Evolutionary conservation across 2,329 filamentous ascomycete genomes (phyloP), one percentile per base, ranked within the genome.

Genomic region (Dichotomopilus funicola): DNA sequence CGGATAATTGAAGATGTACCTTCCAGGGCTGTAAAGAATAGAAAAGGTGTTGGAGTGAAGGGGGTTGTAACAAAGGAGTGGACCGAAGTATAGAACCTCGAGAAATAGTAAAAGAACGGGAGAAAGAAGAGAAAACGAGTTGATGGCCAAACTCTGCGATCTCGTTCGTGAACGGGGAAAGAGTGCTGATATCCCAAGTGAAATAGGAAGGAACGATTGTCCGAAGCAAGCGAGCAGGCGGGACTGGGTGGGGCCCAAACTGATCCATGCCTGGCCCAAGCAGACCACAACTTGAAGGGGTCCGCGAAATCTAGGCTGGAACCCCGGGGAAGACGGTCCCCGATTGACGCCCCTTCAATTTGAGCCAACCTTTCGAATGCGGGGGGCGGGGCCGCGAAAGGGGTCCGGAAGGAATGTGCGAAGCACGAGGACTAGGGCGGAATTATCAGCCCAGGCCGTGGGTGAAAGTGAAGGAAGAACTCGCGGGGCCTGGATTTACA

Each of bases 81-180:
- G 59, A 64, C 59, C 55, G 53, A 61, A 64, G 63, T 61, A 12
- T 49, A 49, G 19, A 53, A 58, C 55, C 59, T 53, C 54, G 55
- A 60, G 55, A 56, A 55, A 52, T 51, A 43, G 38, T 19, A 45
- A 33, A 27, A n/a, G 47, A 44, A 44, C 33, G 40, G 54, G 50
- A 46, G 55, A 53, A 52, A 60, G 58, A 19, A 44, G 38, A 47
- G 41, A 40, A 46, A 56, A 59, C 59, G 53, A 45, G 51, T 50
- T 45, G 48, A 60, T 52, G 56, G 57, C 54, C 60, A 61, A 61
- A 58, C 58, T 51, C 56, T 42, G 50, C 31, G 45, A 40, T 42
- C 51, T 51, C 50, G 53, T 53, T 27, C 54, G 56, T 59, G 51
- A 61, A 55, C 19, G 19, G 19, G 55, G 54, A 58, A 61, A 59